Evolutionary conservation across 495 filamentous ascomycete genomes (phyloP), one percentile per base, ranked within the genome.

Genomic region (Amniculicola lignicola): DNA sequence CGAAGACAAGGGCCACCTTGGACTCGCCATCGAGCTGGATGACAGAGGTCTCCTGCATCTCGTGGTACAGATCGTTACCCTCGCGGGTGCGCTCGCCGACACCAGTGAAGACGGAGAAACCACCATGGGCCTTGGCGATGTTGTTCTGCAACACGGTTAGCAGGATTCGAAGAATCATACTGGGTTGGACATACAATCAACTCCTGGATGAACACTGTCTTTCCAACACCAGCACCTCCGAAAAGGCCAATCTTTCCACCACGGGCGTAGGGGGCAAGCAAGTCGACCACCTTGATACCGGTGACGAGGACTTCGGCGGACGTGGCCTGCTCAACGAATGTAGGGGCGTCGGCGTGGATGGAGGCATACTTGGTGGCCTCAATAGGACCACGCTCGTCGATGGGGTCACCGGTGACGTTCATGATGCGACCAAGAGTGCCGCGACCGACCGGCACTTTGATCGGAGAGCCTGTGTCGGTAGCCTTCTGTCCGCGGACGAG

Each of bases 181-280:
- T 9, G 10, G 28, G 16, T 5, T 0, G 16, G 21, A 1, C 82
- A 65, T 76, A 87, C 83, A 76, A 98, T 98, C 72, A 98, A 78
- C 80, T 98, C 93, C 83, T 98, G 93, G 74, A 98, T 98, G 82
- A 98, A 98, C 79, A 98, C 93, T 73, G 93, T 98, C 87, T 98
- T 98, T 77, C 93, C 93, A 81, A 98, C 93, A 93, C 93, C 93
- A 69, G 93, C 93, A 93, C 93, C 93, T 80, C 93, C 93, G 79
- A 98, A 98, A 71, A 98, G 94, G 88, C 93, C 93, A 83, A 98
- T 98, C 86, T 98, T 98, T 84, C 93, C 93, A 87, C 93, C 93
- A 91, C 93, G 93, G 77, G 93, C 93, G 75, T 98, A 98, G 67
- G 93, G 93, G 70, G 93, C 93, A 65, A 98, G 82, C 63, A 98